Percentiles rank a stretch among this genome's conserved stretches.
Evolutionary conservation across 192 early-diverging fungal genomes (phyloP).

Genomic region (Backusella parvicylindrica): DNA sequence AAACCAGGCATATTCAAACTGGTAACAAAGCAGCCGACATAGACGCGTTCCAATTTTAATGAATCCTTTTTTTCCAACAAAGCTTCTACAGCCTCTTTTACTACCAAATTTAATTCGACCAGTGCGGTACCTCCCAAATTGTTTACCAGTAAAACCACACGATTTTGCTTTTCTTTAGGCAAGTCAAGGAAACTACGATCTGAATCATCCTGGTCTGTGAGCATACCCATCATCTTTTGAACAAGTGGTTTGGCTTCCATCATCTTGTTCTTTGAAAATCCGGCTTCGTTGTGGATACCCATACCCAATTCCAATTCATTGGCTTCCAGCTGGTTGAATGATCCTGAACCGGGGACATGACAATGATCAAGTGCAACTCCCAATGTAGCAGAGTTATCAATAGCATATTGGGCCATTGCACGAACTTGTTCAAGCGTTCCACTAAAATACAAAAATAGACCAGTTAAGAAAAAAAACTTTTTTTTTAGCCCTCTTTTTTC

Average conservation of each 20-base stretch:
- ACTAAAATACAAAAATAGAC: slow-evolving; percentile 13
- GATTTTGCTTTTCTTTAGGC: slow-evolving; percentile 15
- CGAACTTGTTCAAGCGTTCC: slow-evolving; percentile 56
- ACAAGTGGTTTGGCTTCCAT: slow-evolving; percentile 50
- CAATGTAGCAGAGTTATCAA: slow-evolving; percentile 70
- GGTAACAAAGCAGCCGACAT: slow-evolving; percentile 75
- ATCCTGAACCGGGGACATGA: slow-evolving; percentile 64
- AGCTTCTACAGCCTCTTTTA: slow-evolving; percentile 64
- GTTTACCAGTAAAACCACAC: slow-evolving; percentile 73
- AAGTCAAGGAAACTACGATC: slow-evolving; percentile 36
- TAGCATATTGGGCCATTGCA: slow-evolving; percentile 50
- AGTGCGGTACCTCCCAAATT: slow-evolving; percentile 77
- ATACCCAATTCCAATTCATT: slow-evolving; percentile 70
- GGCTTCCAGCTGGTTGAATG: slow-evolving; percentile 48
- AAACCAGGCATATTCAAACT: slow-evolving; percentile 79
- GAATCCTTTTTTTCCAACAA: slow-evolving; percentile 17
- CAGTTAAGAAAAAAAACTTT: background rate
- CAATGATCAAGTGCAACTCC: slow-evolving; percentile 74
- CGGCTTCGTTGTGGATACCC: slow-evolving; percentile 87
- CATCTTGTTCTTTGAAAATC: slow-evolving; percentile 53
- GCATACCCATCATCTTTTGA: slow-evolving; percentile 48
- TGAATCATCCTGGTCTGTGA: slow-evolving; percentile 42
- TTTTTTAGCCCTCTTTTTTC: background rate
- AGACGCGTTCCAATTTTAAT: slow-evolving; percentile 51
- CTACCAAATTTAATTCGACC: slow-evolving; percentile 68